These are phyloP conservation scores for Gossypium gossypioides DNA, from an alignment of 441 rosid species.

Conservation along the genomic window DNA sequence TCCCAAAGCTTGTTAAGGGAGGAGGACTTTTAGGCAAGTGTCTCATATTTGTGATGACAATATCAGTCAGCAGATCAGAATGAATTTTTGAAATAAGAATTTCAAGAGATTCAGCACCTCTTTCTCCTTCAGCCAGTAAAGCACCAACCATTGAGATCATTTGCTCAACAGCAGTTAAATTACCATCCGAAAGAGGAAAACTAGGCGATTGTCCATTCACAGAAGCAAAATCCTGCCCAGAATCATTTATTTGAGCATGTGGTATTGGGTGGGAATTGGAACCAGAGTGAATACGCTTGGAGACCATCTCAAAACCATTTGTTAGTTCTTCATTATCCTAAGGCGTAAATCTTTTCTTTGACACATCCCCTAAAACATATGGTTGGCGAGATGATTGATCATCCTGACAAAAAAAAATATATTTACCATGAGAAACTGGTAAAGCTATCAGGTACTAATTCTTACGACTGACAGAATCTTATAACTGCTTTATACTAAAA, in stretches of 20 bases:
- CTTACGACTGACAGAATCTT: not conserved
- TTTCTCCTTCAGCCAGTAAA: conserved; percentile 97
- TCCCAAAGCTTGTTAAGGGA: conserved; percentile 47
- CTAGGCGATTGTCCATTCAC: conserved; percentile 49
- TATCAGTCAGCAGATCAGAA: conserved; percentile 87
- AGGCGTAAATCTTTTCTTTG: conserved; percentile 61
- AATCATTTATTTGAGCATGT: conserved; percentile 40
- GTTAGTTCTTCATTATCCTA: conserved; percentile 52
- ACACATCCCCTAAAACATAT: conserved; percentile 45
- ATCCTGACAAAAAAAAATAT: conserved; percentile 36
- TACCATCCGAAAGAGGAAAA: conserved; percentile 46
- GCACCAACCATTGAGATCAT: conserved; percentile 99
- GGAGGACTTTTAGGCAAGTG: conserved; percentile 77
- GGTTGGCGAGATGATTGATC: conserved; percentile 57
- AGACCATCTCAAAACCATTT: conserved; percentile 49
- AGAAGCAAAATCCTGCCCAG: conserved; percentile 38
- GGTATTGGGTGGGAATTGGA: conserved; percentile 29
- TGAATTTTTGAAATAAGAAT: conserved; percentile 62
- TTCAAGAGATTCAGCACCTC: conserved; percentile 93
- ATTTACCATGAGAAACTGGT: conserved; percentile 15
- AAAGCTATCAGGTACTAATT: conserved; percentile 1
- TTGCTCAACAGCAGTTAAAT: conserved; percentile 85
- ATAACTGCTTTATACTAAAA: not conserved
- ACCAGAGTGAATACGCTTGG: conserved; percentile 57
- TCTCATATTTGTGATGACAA: conserved; percentile 89